Evolutionary conservation across 306 rosid species (phyloP).

Genomic region (Cucurbita pepo): DNA sequence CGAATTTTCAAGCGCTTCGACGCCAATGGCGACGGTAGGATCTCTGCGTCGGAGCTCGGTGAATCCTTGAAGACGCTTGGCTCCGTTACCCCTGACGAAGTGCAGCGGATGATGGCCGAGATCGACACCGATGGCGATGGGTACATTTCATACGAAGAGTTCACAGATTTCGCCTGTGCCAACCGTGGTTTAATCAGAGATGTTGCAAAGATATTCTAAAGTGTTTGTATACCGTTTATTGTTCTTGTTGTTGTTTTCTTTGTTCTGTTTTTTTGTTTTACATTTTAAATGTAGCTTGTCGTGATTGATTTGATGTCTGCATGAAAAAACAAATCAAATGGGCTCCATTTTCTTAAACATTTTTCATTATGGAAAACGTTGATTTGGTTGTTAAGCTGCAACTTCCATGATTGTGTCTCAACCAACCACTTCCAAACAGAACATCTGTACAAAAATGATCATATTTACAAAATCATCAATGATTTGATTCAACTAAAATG

Average conservation of each 20-base stretch:
- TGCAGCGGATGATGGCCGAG: conserved; percentile 56
- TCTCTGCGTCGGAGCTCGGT: conserved; percentile 57
- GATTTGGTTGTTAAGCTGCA: not conserved
- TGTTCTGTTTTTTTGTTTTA: not conserved
- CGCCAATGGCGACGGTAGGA: conserved; percentile 50
- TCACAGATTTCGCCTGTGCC: conserved; percentile 34
- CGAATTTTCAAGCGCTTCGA: conserved; percentile 57
- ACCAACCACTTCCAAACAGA: not conserved
- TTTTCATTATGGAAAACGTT: not conserved
- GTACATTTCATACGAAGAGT: conserved; percentile 49
- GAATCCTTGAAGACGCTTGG: conserved; percentile 49
- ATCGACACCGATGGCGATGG: conserved; percentile 65
- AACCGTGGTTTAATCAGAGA: conserved; percentile 55
- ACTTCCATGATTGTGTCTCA: not conserved
- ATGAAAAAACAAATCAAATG: not conserved
- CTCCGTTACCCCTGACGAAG: conserved; percentile 38
- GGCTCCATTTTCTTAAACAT: not conserved
- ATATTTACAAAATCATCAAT: conserved; percentile 38
- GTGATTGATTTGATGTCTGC: not conserved
- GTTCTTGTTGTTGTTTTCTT: not conserved
- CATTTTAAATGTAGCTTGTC: conserved; percentile 8
- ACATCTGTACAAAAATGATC: conserved; percentile 31
- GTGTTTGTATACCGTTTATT: not conserved
- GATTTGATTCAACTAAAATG: conserved; percentile 4
- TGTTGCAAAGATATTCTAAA: conserved; percentile 56